phyloP scores from a whole-genome alignment of 2,329 filamentous ascomycete genomes.

The Alternaria alternata region DNA sequence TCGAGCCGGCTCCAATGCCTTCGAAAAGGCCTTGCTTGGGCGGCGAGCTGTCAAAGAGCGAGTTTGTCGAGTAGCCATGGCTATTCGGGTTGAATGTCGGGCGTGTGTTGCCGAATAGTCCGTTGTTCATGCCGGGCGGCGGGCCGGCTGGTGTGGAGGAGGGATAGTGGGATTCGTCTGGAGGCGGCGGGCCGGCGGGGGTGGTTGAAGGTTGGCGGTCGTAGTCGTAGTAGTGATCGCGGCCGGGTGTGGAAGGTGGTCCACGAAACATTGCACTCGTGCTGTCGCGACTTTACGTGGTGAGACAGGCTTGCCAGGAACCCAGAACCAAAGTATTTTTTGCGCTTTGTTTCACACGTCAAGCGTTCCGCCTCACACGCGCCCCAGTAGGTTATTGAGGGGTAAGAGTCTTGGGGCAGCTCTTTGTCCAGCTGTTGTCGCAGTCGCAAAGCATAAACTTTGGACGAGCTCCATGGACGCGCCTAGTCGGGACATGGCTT shows the following conservation, averaged over 20 bases:
- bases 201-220: conserved; percentile 61
- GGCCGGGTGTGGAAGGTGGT: conserved; percentile 49
- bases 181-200: conserved; percentile 63
- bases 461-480: conserved; percentile 27
- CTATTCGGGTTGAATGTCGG: conserved; percentile 40
- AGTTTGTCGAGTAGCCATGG: conserved; percentile 28
- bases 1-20: conserved; percentile 38
- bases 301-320: conserved; percentile 6
- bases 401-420: conserved; percentile 1
- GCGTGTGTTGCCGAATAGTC: conserved; percentile 62
- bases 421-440: conserved; percentile 13
- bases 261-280: conserved; percentile 46
- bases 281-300: conserved; percentile 2
- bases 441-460: conserved; percentile 28
- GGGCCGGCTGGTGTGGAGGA: conserved; percentile 66
- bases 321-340: neutral
- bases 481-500: conserved; percentile 19
- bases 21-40: conserved; percentile 40
- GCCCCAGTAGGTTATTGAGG: neutral
- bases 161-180: conserved; percentile 49
- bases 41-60: conserved; percentile 45
- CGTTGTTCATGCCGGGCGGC: conserved; percentile 55
- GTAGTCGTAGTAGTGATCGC: conserved; percentile 35
- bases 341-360: neutral
- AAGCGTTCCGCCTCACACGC: conserved; percentile 4